Conservation (phyloP, 2,329 filamentous ascomycete genomes). For the Phaeosphaeria sp. region DNA sequence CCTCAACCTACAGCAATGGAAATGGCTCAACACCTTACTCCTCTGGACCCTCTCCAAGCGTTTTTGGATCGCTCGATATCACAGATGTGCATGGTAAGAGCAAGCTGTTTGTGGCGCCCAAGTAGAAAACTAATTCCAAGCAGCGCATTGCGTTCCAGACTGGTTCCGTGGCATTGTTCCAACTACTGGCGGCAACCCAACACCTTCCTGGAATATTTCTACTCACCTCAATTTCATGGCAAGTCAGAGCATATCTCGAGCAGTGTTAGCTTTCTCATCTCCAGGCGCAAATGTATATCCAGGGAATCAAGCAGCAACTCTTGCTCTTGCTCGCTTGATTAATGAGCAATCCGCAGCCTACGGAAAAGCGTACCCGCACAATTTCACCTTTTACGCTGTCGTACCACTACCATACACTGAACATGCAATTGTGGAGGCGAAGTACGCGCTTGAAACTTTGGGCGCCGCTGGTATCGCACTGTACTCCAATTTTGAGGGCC, state of each 20-base stretch:
- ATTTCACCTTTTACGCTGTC: constrained; percentile 16
- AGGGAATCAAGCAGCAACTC: not conserved
- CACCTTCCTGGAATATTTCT: constrained; percentile 7
- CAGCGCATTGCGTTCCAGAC: constrained; percentile 12
- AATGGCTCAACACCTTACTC: not conserved
- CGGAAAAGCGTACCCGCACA: constrained; percentile 1
- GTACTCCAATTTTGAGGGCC: constrained; percentile 12
- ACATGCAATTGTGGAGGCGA: constrained; percentile 2
- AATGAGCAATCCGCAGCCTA: constrained; percentile 13
- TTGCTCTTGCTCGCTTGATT: constrained; percentile 10
- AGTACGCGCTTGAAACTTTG: constrained; percentile 6
- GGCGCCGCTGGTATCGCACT: constrained; percentile 8
- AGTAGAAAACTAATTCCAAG: not conserved
- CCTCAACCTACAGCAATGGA: not conserved
- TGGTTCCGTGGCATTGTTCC: constrained; percentile 11
- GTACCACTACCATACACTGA: constrained; percentile 10
- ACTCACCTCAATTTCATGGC: constrained; percentile 10
- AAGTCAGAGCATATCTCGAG: constrained; percentile 6
- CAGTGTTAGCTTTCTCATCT: constrained; percentile 4
- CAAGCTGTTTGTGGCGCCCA: not conserved
- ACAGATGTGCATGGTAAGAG: not conserved
- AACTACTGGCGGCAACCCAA: constrained; percentile 8
- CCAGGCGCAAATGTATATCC: constrained; percentile 11
- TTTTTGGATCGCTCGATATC: not conserved
- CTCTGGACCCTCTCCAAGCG: not conserved